A percentile compares a stretch with the other conserved stretches of the same genome.
Conservation (phyloP, 345 rosid species). For the Eucalyptus regnans region DNA sequence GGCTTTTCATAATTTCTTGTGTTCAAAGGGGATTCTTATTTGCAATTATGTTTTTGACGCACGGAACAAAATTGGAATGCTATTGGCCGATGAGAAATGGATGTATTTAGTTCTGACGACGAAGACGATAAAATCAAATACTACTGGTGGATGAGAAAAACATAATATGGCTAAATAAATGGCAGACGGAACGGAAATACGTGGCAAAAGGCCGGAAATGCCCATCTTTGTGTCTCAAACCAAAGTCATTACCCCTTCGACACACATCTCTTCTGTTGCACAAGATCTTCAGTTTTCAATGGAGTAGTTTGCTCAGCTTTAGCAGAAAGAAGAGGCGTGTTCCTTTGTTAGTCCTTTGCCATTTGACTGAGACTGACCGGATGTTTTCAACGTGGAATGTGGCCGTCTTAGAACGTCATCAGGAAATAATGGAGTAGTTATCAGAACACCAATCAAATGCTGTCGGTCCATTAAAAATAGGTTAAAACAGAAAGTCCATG, state of each 20-base stretch:
- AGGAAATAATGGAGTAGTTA: no score
- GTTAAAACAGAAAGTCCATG: background rate
- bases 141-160: fast-evolving
- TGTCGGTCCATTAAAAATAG: no score
- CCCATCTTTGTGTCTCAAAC: no score
- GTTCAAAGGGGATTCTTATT: background rate
- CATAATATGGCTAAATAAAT: background rate
- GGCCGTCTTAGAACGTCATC: no score
- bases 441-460: no score
- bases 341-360: no score
- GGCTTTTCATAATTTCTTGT: background rate
- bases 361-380: background rate
- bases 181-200: no score
- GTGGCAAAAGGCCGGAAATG: no score
- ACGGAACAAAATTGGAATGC: background rate
- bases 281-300: no score
- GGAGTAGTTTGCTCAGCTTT: background rate
- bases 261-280: no score
- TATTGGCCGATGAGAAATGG: background rate
- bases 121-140: background rate
- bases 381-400: no score
- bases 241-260: no score
- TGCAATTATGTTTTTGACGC: background rate
- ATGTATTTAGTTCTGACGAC: background rate
- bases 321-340: background rate